Conservation (phyloP, 176 grass and related monocot genomes). For the Avena atlantica region DNA sequence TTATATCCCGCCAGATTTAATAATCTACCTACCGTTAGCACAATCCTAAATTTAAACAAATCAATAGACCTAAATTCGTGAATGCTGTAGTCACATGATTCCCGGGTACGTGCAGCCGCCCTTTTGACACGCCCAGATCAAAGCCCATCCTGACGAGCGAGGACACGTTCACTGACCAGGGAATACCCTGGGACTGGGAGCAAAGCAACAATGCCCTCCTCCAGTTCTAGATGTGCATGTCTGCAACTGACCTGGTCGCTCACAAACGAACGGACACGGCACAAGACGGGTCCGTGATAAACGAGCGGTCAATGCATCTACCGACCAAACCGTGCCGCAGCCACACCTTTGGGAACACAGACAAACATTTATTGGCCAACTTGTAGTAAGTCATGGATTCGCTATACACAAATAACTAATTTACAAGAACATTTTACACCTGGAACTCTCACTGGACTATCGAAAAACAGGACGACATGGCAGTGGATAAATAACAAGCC, state of each 20-base stretch:
- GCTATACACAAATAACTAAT: constrained; percentile 52
- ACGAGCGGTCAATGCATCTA: no score
- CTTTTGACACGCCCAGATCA: background rate
- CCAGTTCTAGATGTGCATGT: background rate
- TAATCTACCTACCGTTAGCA: no score
- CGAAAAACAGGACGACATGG: constrained; percentile 39
- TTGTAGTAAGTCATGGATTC: constrained; percentile 42
- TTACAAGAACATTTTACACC: constrained; percentile 60
- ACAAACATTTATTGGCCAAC: constrained; percentile 40
- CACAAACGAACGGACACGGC: background rate
- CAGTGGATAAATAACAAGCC: constrained; percentile 52
- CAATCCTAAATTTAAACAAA: no score
- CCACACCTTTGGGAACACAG: background rate
- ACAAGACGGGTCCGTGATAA: background rate
- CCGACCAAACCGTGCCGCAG: no score
- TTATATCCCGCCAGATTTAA: no score
- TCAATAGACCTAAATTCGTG: background rate
- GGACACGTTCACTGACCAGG: background rate
- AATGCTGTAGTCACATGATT: background rate
- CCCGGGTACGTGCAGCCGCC: background rate
- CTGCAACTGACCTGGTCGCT: constrained; percentile 26
- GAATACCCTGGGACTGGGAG: background rate
- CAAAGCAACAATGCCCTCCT: constrained; percentile 19
- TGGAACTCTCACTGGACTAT: constrained; percentile 38
- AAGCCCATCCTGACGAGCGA: background rate